These are phyloP conservation scores for Deinandra increscens DNA, from an alignment of 129 eudicot species.

Conservation along the genomic window DNA sequence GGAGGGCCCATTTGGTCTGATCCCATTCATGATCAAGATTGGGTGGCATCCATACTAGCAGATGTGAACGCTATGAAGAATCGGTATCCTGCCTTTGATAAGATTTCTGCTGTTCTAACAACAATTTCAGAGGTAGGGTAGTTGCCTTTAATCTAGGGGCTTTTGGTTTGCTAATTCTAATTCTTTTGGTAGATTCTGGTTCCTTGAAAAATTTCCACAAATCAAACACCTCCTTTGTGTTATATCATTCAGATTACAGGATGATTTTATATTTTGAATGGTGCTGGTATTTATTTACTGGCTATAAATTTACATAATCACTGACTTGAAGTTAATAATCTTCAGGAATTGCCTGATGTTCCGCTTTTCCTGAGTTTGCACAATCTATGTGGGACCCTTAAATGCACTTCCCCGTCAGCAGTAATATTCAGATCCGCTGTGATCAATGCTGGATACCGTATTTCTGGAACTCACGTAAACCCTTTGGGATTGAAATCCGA, in stretches of 20 bases:
- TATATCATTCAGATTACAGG: not conserved
- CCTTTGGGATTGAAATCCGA: conserved; percentile 88
- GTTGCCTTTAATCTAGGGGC: no score
- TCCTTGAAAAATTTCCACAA: no score
- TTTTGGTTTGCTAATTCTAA: no score
- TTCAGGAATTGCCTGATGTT: conserved; percentile 90
- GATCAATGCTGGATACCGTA: conserved; percentile 91
- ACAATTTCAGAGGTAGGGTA: conserved; percentile 75
- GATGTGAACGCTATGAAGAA: conserved; percentile 69
- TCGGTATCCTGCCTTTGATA: conserved; percentile 80
- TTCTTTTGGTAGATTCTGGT: no score
- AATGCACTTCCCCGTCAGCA: conserved; percentile 95
- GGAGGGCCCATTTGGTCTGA: conserved; percentile 99
- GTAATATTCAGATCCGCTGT: conserved; percentile 89
- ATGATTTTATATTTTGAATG: not conserved
- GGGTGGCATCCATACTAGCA: conserved; percentile 75
- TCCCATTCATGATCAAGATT: conserved; percentile 94
- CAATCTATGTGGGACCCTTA: conserved; percentile 87
- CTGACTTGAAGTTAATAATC: not conserved
- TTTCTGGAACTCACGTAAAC: conserved; percentile 83
- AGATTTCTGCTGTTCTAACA: conserved; percentile 80
- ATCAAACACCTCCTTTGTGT: no score
- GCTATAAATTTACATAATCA: not conserved
- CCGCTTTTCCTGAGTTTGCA: conserved; percentile 88
- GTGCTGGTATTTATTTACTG: no score